Evolutionary conservation across 768 basidiomycete species (phyloP).

Genomic region (Pleurotus cornucopiae): DNA sequence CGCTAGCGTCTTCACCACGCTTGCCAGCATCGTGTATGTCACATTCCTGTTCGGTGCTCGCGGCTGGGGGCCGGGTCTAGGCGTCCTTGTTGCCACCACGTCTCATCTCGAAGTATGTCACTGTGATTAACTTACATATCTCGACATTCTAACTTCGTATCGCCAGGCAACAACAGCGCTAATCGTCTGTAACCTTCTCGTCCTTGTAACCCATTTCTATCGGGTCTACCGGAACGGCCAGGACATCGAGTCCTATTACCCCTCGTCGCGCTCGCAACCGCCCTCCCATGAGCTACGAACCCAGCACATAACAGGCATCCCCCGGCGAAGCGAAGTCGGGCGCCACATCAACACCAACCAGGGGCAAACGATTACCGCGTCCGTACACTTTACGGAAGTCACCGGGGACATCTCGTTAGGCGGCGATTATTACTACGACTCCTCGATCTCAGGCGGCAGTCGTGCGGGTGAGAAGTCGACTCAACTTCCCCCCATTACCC

Average conservation of each 20-base stretch:
- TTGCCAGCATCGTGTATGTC: background rate
- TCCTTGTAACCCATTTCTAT: slow-evolving; percentile 21
- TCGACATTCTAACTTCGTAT: background rate
- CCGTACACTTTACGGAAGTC: background rate
- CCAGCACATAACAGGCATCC: background rate
- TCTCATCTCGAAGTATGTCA: slow-evolving; percentile 11
- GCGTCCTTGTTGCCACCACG: background rate
- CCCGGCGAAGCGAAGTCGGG: background rate
- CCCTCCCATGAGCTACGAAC: background rate
- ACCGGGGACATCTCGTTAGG: background rate
- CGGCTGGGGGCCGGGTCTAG: background rate
- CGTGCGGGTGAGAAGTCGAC: background rate
- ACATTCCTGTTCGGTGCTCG: background rate
- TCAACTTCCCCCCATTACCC: background rate
- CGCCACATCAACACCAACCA: background rate
- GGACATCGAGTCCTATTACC: slow-evolving; percentile 20
- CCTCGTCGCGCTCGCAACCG: background rate
- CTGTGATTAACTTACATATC: background rate
- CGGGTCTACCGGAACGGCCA: slow-evolving; percentile 13
- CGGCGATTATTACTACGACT: background rate
- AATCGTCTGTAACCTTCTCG: slow-evolving; percentile 18
- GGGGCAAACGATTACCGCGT: background rate
- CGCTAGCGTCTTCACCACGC: slow-evolving; percentile 14
- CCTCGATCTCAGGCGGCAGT: background rate
- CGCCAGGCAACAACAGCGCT: slow-evolving; percentile 13